Base-by-base conservation (phyloP, 2,329 filamentous ascomycete species). In the Colletotrichum euphorbiae region DNA sequence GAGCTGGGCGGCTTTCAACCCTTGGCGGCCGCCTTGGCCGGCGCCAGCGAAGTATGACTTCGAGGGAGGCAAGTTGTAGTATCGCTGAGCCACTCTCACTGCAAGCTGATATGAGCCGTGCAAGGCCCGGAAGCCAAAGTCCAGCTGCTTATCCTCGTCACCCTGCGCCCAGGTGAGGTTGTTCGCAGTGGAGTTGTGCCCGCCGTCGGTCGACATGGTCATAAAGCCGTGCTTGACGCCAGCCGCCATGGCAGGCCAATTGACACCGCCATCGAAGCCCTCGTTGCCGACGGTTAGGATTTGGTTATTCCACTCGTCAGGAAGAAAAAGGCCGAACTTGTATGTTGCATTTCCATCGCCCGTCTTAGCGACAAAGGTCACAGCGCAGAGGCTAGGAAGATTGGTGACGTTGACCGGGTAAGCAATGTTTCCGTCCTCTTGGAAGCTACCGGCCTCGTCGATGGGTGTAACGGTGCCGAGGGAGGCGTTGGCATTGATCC, bases 21-120 rank as follows among this genome's bases (percentile, higher is more conserved):
- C 84, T 75, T 87, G 83, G 2, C 84, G 76, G 6, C 84, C 85
- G 19, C 85, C 85, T 0, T 83, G 85, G 1, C 81, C 84, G 71
- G 84, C 86, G 45, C 84, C 85, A 9, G 79, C 74, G 70, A 82
- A 85, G 73, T 85, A 85, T 21, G 78, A 62, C 50, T 77, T 78
- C 3, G 74, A 67, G n/a, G 70, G 57, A 6, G 58, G 24, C 9
- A 67, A 24, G 8, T 77, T 75, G 70, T 89, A 89, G 75, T 84
- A 88, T 1, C 77, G 76, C 36, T 82, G 72, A 2, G 81, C 79
- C 11, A 89, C 74, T 13, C 77, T 62, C 72, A 87, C 87, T 6
- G 82, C 82, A 7, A 83, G 69, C 3, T 79, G 79, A 3, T 85
- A 80, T 0, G 83, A 82, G 7, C 81, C 83, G 71, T 88, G 86